A percentile compares a stretch with the other conserved stretches of the same genome.
These are phyloP conservation scores for Haplosporangium sp. DNA, from an alignment of 371 early-diverging fungal species.

Conservation along the genomic window DNA sequence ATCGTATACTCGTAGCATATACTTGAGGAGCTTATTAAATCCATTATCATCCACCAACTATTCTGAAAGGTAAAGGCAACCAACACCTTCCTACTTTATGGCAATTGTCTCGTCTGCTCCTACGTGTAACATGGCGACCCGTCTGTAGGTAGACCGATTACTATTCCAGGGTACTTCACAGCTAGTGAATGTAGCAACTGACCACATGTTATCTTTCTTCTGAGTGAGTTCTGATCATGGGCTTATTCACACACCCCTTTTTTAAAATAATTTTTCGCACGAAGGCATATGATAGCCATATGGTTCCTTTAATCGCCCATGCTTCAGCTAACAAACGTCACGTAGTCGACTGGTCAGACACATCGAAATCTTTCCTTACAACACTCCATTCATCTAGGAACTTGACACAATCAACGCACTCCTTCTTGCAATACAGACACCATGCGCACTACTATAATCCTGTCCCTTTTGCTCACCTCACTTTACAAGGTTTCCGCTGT, in stretches of 20 bases:
- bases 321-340: not conserved
- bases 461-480: constrained; percentile 34
- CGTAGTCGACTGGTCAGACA: not conserved
- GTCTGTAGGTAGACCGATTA: not conserved
- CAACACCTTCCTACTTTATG: too few species aligned
- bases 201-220: constrained; percentile 26
- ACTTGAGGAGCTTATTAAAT: constrained; percentile 21
- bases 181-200: constrained; percentile 15
- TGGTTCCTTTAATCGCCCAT: not conserved
- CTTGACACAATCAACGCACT: constrained; percentile 6
- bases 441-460: constrained; percentile 37
- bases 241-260: not conserved
- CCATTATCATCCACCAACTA: constrained; percentile 13
- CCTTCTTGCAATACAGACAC: constrained; percentile 6
- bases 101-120: too few species aligned
- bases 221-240: constrained; percentile 6
- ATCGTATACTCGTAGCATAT: not conserved
- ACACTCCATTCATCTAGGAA: constrained; percentile 9
- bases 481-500: constrained; percentile 50
- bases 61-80: constrained; percentile 19
- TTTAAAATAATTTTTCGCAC: constrained; percentile 12
- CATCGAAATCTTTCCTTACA: not conserved
- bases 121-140: too few species aligned
- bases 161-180: constrained; percentile 21
- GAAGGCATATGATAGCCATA: not conserved